phyloP scores from a whole-genome alignment of 352 stramenopile species.

The Phytopythium cucurbitacearum region DNA sequence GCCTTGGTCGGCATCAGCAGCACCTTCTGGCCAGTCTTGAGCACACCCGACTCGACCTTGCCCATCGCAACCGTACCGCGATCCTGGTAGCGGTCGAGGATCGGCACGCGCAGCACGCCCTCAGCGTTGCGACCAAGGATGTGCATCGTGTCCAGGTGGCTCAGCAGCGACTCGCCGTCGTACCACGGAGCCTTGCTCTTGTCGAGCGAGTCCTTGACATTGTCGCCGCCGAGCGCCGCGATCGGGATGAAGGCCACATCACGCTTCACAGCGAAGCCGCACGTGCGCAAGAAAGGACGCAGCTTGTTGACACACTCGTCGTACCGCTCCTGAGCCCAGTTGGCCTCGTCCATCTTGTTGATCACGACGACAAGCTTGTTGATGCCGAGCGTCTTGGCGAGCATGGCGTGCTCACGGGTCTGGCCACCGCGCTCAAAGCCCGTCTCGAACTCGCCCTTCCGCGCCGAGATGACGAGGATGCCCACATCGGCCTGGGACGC shows the following conservation, averaged over 20 bases:
- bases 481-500: conserved; percentile 97
- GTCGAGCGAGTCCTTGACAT: conserved; percentile 92
- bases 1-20: conserved; percentile 93
- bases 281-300: conserved; percentile 90
- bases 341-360: conserved; percentile 99
- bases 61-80: conserved; percentile 96
- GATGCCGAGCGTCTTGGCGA: conserved; percentile 98
- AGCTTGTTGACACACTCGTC: conserved; percentile 94
- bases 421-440: conserved; percentile 98
- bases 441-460: conserved; percentile 98
- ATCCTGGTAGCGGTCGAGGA: conserved; percentile 98
- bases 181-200: conserved; percentile 90
- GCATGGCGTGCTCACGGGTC: conserved; percentile 97
- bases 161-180: conserved; percentile 92
- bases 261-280: conserved; percentile 97
- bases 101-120: conserved; percentile 91
- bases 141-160: conserved; percentile 90
- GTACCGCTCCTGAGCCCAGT: conserved; percentile 91
- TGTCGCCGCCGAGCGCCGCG: conserved; percentile 93
- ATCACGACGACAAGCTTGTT: conserved; percentile 98
- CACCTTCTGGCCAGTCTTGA: conserved; percentile 92
- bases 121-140: conserved; percentile 89
- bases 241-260: conserved; percentile 98
- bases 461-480: conserved; percentile 95
- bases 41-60: conserved; percentile 96